Evolutionary conservation across 495 filamentous ascomycete species (phyloP).

Genomic region (Neurospora sp.): DNA sequence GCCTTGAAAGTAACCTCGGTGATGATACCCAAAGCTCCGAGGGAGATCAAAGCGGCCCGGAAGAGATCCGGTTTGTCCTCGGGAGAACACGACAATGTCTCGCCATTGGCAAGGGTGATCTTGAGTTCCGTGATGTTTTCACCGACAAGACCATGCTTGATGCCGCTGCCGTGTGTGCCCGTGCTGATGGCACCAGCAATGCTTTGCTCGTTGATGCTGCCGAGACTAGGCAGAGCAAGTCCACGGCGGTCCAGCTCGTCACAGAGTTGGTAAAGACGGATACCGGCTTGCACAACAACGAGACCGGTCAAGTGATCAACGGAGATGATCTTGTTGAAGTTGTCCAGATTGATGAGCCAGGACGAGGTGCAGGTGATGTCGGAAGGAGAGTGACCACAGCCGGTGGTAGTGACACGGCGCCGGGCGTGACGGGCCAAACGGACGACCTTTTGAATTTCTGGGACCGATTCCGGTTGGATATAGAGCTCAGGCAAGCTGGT

Average conservation of each 20-base stretch:
- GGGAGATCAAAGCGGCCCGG: slow-evolving; percentile 73
- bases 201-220: slow-evolving; percentile 90
- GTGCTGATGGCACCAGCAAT: slow-evolving; percentile 89
- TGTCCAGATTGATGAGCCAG: slow-evolving; percentile 91
- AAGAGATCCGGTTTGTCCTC: slow-evolving; percentile 68
- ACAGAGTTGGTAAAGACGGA: slow-evolving; percentile 63
- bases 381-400: slow-evolving; percentile 84
- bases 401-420: slow-evolving; percentile 68
- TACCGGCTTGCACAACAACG: slow-evolving; percentile 76
- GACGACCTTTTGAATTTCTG: slow-evolving; percentile 75
- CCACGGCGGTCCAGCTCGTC: slow-evolving; percentile 58
- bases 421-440: slow-evolving; percentile 72
- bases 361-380: slow-evolving; percentile 87
- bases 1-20: slow-evolving; percentile 80
- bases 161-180: slow-evolving; percentile 82
- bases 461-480: slow-evolving; percentile 64
- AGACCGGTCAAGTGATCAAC: slow-evolving; percentile 52
- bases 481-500: slow-evolving; percentile 80
- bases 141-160: slow-evolving; percentile 74
- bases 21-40: slow-evolving; percentile 86
- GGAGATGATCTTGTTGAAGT: slow-evolving; percentile 59
- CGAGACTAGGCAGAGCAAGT: slow-evolving; percentile 76
- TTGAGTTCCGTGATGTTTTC: slow-evolving; percentile 61
- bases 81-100: slow-evolving; percentile 60
- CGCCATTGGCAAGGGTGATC: slow-evolving; percentile 76